Evolutionary conservation across 805 yeast species (phyloP), one percentile per base, ranked within the genome.

Genomic region (Henningerozyma blattae): DNA sequence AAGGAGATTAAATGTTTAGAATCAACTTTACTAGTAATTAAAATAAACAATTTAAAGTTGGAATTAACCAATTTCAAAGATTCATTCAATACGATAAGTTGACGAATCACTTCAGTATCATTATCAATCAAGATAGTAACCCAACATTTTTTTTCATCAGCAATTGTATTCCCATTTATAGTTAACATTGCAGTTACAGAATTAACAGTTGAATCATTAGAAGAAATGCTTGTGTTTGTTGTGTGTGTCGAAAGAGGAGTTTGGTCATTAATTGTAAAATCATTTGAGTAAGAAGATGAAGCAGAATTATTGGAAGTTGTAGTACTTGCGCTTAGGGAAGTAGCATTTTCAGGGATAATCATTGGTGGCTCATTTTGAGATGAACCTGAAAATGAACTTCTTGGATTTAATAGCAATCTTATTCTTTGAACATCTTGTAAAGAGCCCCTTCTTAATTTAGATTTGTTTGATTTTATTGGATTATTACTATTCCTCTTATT

Each of bases 301-400:
- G 27, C 14, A 5, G 15, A 10, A 20, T 7, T 7, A 7, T 7
- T 7, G 7, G 22, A 20, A 10, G n/a, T 24, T 12, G 27, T 8
- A 10, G 15, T 12, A 24, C 14, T n/a, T 10, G 5, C 14, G 30
- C 30, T 28, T 15, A 17, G 18, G 18, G n/a, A 15, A 13, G 14
- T 13, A n/a, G 19, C 22, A 32, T 25, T 12, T 5, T 17, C 19
- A 4, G 30, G 30, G 7, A 25, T 15, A 15, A 9, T 19, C n/a
- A 24, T 24, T 24, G 30, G 4, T 3, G 50, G 49, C 32, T 48
- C 54, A 33, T 46, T 42, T 4, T 42, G 19, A 2, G 54, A 44
- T 3, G 38, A 39, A 6, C 56, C 56, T 5, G 61, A 52, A 30
- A 56, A 54, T 2, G 61, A 56, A 38, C 58, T 52, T 34, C 61